Base-by-base conservation (phyloP, 1,284 basidiomycete species). In the Ustilago esculenta region DNA sequence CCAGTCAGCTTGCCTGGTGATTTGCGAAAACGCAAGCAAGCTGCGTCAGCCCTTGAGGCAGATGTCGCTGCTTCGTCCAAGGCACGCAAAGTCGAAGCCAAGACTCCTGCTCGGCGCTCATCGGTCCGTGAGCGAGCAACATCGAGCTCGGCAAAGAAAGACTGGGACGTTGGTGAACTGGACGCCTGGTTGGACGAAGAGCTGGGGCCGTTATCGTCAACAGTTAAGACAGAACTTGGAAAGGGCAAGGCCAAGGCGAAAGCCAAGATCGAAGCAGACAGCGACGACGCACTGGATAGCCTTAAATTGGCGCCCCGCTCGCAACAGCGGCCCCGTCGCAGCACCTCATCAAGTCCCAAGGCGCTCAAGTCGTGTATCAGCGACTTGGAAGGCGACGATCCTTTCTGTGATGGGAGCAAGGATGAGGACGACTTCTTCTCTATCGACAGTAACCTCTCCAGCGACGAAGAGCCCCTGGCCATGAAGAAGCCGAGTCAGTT, bases 201-300 rank as follows among this genome's bases (percentile, higher is more conserved):
- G 46, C 42, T 61, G 5, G 44, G 65, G 4, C 46, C 50, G 4
- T 47, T 40, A 8, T 17, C 46, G 1, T 35, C 44, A 18, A 12
- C 34, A 4, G 34, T 44, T 21, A 42, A 48, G 37, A 41, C 34
- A 20, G 43, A 57, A 20, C 23, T 14, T 10, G 55, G 30, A 4
- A 71, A 63, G n/a, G 63, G 40, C 29, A 66, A 63, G 40, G 69
- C 43, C 23, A 54, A 66, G 29, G 42, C 34, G 24, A 53, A 51
- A 44, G 49, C 43, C 20, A 40, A 44, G n/a, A 5, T 17, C 14
- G 32, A 21, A 32, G 20, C 17, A 12, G 58, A 71, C 12, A 59
- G 57, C 34, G 63, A 67, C 33, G 59, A 63, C n/a, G 43, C 42
- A n/a, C 20, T 60, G 3, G 54, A 61, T 2, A 57, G 58, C 29